Conservation (phyloP, 495 filamentous ascomycete species). For the Astrothelium macrocarpum region DNA sequence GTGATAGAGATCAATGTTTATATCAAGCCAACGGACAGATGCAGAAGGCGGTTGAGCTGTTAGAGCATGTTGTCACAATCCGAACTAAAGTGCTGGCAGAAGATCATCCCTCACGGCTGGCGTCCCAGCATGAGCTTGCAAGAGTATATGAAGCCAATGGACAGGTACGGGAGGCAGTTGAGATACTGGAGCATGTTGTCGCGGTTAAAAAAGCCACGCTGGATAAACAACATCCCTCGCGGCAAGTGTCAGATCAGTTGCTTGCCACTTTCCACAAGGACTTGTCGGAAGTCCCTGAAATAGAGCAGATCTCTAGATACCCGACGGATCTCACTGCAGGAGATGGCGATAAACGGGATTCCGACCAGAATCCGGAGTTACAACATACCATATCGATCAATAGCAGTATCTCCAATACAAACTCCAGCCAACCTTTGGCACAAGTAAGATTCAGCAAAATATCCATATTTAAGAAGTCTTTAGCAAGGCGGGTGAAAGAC, state of each 20-base stretch:
- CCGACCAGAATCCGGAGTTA: background rate
- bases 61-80: slow-evolving; percentile 13
- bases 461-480: background rate
- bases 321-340: background rate
- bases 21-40: slow-evolving; percentile 11
- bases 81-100: slow-evolving; percentile 16
- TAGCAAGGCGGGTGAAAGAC: background rate
- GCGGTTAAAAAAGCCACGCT: background rate
- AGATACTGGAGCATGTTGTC: slow-evolving; percentile 19
- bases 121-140: slow-evolving; percentile 16
- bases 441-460: background rate
- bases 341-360: background rate
- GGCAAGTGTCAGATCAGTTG: slow-evolving; percentile 28
- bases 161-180: slow-evolving; percentile 13
- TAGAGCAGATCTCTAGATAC: background rate
- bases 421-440: background rate
- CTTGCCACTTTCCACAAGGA: background rate
- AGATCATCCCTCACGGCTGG: slow-evolving; percentile 11
- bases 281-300: background rate
- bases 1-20: too few species aligned
- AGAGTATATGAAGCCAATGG: slow-evolving; percentile 12
- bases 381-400: background rate
- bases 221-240: slow-evolving; percentile 11
- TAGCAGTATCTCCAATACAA: background rate
- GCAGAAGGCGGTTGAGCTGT: slow-evolving; percentile 9